A percentile compares a stretch with the other conserved stretches of the same genome.
phyloP scores from a whole-genome alignment of 768 basidiomycete genomes.

The Tubosaeta sp. region DNA sequence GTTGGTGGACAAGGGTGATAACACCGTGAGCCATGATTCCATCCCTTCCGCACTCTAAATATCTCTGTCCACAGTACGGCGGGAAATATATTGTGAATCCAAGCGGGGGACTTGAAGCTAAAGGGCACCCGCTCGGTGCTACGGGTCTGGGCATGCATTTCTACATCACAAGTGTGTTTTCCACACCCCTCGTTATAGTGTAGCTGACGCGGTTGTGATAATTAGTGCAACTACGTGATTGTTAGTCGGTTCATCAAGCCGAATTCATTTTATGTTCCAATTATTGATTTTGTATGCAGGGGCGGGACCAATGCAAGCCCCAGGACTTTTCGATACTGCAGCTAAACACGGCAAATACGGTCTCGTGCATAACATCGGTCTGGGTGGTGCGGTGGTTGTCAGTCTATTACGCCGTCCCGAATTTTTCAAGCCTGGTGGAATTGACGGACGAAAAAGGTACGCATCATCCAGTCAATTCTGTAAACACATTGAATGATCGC shows the following conservation, averaged over 20 bases:
- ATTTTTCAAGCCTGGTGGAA: conserved; percentile 64
- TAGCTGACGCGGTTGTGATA: conserved; percentile 1
- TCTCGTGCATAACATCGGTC: conserved; percentile 78
- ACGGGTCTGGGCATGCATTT: conserved; percentile 86
- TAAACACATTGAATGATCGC: background rate
- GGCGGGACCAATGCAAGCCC: conserved; percentile 83
- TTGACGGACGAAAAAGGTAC: conserved; percentile 64
- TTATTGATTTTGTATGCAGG: conserved; percentile 35
- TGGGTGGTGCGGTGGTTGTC: conserved; percentile 77
- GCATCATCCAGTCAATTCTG: conserved; percentile 1
- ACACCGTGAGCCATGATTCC: conserved; percentile 51
- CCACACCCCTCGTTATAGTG: background rate
- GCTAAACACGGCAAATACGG: conserved; percentile 76
- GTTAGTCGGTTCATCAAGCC: conserved; percentile 33
- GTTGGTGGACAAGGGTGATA: conserved; percentile 71
- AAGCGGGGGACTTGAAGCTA: conserved; percentile 83
- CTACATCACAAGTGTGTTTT: conserved; percentile 66
- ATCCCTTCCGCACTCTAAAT: background rate
- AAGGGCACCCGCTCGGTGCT: conserved; percentile 82
- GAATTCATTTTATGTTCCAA: background rate
- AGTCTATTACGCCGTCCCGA: conserved; percentile 73
- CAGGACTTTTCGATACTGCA: conserved; percentile 55
- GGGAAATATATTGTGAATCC: conserved; percentile 85
- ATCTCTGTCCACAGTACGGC: conserved; percentile 50
- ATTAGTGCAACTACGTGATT: conserved; percentile 71